Conservation (phyloP, 148 eudicot genomes). For the Polygonum aviculare region DNA sequence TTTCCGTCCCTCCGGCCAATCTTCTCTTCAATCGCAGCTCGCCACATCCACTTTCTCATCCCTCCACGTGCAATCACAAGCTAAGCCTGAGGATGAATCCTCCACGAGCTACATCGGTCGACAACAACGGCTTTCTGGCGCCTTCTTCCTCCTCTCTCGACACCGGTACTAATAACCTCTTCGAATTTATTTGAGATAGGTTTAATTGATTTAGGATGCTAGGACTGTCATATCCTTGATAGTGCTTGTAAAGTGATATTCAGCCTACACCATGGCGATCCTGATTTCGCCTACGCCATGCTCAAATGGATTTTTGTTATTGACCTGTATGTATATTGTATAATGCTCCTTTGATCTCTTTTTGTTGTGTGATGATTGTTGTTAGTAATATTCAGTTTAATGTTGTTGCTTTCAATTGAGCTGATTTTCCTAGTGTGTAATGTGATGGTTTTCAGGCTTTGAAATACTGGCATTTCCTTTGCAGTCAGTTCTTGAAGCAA, state of each 20-base stretch:
- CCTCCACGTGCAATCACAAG: slow-evolving; percentile 1
- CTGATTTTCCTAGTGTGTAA: too few species aligned
- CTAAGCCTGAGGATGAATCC: slow-evolving; percentile 16
- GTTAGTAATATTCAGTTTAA: background rate
- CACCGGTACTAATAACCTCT: too few species aligned
- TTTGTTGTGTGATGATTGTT: background rate
- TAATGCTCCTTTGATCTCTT: background rate
- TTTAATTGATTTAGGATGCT: too few species aligned
- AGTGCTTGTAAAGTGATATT: too few species aligned
- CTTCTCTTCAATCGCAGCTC: slow-evolving; percentile 3
- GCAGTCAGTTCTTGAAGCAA: too few species aligned
- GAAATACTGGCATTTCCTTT: too few species aligned
- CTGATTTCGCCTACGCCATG: slow-evolving; percentile 80
- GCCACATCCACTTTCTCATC: background rate
- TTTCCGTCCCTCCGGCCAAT: slow-evolving; percentile 12
- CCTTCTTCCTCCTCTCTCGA: too few species aligned
- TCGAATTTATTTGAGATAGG: too few species aligned
- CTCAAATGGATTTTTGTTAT: slow-evolving; percentile 85
- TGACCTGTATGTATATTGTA: slow-evolving; percentile 49
- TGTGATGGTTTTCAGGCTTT: too few species aligned
- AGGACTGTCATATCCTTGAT: too few species aligned
- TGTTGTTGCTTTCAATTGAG: background rate
- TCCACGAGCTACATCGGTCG: slow-evolving; percentile 30
- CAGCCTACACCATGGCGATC: slow-evolving; percentile 29
- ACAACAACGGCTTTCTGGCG: slow-evolving; percentile 19